Base-by-base conservation (phyloP, 768 basidiomycete genomes). In the Chiua virens region DNA sequence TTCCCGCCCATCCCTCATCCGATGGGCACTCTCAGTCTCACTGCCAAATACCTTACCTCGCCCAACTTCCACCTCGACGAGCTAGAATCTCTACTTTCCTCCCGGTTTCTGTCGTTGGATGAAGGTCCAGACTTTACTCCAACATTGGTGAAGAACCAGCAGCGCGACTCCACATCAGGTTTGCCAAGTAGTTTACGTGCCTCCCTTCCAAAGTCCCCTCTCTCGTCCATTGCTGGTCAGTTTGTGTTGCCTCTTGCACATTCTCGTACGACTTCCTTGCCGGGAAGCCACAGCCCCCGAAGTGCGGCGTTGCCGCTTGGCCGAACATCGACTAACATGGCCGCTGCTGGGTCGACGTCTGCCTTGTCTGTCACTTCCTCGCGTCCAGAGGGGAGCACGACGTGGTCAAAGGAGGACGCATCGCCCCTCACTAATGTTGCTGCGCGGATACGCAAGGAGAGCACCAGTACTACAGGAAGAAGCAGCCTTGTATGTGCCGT, bases 21-120 rank as follows among this genome's bases (percentile, higher is more conserved):
- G 6, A 69, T 71, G 65, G 90, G 89, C 42, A 73, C 78, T 1
- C 78, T 92, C 48, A 72, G 75, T 1, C 75, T 92, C 46, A 74
- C 82, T 9, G 69, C 78, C 32, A 82, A 79, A 23, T 91, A 88
- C 68, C 80, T 91, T 42, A 73, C 79, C 13, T 71, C 78, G 1
- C 87, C 89, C 5, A 73, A 79, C 59, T 92, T 92, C 73, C 77
- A 82, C 54, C 71, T 91, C 27, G 87, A 90, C 66, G 86, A 89
- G 56, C 75, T 85, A 28, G 90, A 92, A 68, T 85, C 86, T 1
- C 70, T 90, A 2, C 73, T 92, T 5, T 89, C 87, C 3, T 86
- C 84, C 4, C 75, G 82, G 14, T 88, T 92, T 61, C 74, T 87
- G 22, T 85, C 84, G 2, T 74, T 82, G 48, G 86, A 88, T 58